Evolutionary conservation across 805 yeast genomes (phyloP), one percentile per base, ranked within the genome.

Genomic region (Nakazawaea pomicola): DNA sequence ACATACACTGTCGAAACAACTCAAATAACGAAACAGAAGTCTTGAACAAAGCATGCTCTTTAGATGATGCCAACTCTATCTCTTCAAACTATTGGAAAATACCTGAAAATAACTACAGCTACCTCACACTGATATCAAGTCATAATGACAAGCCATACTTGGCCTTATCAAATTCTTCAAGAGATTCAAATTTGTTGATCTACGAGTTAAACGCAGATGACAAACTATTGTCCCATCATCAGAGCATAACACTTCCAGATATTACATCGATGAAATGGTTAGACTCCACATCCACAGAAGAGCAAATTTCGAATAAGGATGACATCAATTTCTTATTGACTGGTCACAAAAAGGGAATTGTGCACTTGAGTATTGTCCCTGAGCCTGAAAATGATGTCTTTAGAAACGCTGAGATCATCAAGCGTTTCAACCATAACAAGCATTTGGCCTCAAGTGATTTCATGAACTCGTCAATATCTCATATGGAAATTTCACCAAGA

Each of bases 271-370:
- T 76, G 56, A 64, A 71, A 46, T 79, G 84, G 81, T 61, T 75
- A 11, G 70, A 57, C 41, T 50, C 49, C 36, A 50, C 51, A 28
- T 11, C 18, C 3, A 12, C 6, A 12, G 16, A 12, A n/a, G 9
- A 3, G 35, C n/a, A 7, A 17, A 18, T 7, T 47, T 70, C 3
- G 56, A 61, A 29, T n/a, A 57, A 56, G 17, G 49, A 48, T 15
- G 54, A 56, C 24, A 58, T 67, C 27, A 64, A 67, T 21, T 61
- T 66, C 28, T 54, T 83, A 33, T 54, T 79, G n/a, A 72, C 95
- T 0, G 96, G 95, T 9, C 93, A 88, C 56, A 73, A 71, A 38
- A 75, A 77, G 44, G 96, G 96, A 2, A 63, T 73, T 41, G 86
- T 80, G 0, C 86, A 90, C 58, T 57, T 89, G 45, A 76, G 86